Base-by-base conservation (phyloP, 305 asterid species). In the Caryopteris hybrid region DNA sequence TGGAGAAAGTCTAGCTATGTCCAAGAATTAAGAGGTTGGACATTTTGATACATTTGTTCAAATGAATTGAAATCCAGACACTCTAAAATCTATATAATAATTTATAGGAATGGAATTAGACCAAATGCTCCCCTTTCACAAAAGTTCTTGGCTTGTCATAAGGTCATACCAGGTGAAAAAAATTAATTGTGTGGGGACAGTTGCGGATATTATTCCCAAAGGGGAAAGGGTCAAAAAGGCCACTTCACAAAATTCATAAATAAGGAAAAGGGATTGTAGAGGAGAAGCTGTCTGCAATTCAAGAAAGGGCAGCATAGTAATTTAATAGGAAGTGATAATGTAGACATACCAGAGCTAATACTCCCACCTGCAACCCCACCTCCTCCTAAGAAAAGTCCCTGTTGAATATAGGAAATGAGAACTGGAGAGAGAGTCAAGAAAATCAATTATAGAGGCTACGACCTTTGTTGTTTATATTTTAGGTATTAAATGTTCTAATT, bases 341-440 rank as follows among this genome's bases (percentile, higher is more conserved):
- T n/a, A n/a, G 70, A 71, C 83, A 78, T 84, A 89, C 99, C 99
- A 53, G 98, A 85, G 81, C 94, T 91, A 66, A 84, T 67, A 81
- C 83, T 84, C 34, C 95, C 86, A 80, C 81, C 78, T 73, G 88
- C 71, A 74, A 75, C 78, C 55, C 79, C 91, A 71, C 90, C 91
- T 48, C 89, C 94, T 70, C 94, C 98, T 75, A 91, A 61, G 80
- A 87, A 84, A 78, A 87, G 69, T 45, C 98, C 98, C 99, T 94
- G 82, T 41, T 69, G 67, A 53, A 79, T 69, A 57, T 7, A 67
- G 76, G 7, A 76, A 58, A 43, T 20, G 54, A 63, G 47, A 22
- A 25, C n/a, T n/a, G n/a, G n/a, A n/a, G n/a, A n/a, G n/a, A n/a
- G n/a, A 51, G 45, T 23, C 64, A 73, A 31, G 43, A 61, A 16